These are phyloP conservation scores for Manihot esculenta DNA, from an alignment of 441 rosid species.

Conservation along the genomic window DNA sequence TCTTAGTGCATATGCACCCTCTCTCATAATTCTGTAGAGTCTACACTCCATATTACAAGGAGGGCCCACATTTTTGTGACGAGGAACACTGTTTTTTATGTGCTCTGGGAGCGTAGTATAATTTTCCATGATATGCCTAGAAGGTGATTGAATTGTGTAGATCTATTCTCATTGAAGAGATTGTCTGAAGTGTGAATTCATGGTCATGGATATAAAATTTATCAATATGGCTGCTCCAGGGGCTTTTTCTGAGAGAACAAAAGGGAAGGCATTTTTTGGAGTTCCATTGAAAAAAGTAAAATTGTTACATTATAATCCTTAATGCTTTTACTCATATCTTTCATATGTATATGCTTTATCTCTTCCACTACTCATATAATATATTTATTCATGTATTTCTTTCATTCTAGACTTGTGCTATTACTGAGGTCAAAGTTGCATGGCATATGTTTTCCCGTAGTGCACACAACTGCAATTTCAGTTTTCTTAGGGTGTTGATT, in stretches of 20 bases:
- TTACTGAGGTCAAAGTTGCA: background rate
- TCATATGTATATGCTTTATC: background rate
- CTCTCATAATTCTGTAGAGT: too few species aligned
- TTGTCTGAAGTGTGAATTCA: background rate
- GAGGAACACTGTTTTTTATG: too few species aligned
- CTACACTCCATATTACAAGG: too few species aligned
- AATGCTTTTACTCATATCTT: background rate
- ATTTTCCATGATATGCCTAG: background rate
- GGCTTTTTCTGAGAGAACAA: background rate
- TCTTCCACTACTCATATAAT: background rate
- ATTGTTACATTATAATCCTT: background rate
- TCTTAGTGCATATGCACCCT: too few species aligned
- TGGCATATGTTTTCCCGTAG: background rate
- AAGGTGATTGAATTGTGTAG: too few species aligned
- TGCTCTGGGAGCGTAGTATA: too few species aligned
- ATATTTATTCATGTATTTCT: background rate
- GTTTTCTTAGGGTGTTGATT: background rate
- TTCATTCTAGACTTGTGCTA: background rate
- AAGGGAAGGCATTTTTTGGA: background rate
- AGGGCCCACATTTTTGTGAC: too few species aligned
- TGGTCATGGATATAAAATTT: background rate
- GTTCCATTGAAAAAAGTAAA: background rate
- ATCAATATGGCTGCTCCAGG: background rate
- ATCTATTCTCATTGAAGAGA: background rate
- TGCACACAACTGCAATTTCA: background rate